These are phyloP conservation scores for Colletotrichum somersetense DNA, from an alignment of 2,329 filamentous ascomycete species.

Conservation along the genomic window DNA sequence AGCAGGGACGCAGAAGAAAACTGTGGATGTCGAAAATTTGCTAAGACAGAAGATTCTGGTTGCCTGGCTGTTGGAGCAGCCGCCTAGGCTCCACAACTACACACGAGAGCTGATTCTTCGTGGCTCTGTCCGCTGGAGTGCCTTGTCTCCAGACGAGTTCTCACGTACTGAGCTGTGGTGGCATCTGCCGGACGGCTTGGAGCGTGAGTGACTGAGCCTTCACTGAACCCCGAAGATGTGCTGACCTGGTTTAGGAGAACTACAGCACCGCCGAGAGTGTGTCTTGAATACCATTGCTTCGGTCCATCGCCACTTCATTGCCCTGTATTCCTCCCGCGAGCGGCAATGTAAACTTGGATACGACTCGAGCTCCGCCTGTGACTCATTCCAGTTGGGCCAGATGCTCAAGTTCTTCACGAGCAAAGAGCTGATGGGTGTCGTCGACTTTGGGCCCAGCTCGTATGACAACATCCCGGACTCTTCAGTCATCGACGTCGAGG, in stretches of 20 bases:
- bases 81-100: constrained; percentile 69
- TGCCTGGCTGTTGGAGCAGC: constrained; percentile 73
- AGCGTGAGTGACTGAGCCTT: constrained; percentile 61
- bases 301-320: constrained; percentile 75
- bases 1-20: constrained; percentile 52
- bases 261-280: constrained; percentile 74
- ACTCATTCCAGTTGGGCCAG: constrained; percentile 83
- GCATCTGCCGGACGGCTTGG: constrained; percentile 77
- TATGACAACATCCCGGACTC: constrained; percentile 59
- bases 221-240: not conserved
- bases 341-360: constrained; percentile 81
- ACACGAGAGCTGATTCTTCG: constrained; percentile 75
- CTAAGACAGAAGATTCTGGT: constrained; percentile 78
- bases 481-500: constrained; percentile 71
- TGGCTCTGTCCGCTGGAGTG: constrained; percentile 71
- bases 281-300: constrained; percentile 78
- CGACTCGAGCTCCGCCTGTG: constrained; percentile 78
- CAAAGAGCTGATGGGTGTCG: constrained; percentile 71
- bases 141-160: constrained; percentile 51
- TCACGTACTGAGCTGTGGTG: constrained; percentile 71
- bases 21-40: constrained; percentile 70
- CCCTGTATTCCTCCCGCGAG: constrained; percentile 74
- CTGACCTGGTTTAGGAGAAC: constrained; percentile 64
- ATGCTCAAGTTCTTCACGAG: constrained; percentile 78
- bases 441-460: constrained; percentile 66